These are phyloP conservation scores for Boletus albobrunnescens DNA, from an alignment of 1,284 basidiomycete species.

Conservation along the genomic window DNA sequence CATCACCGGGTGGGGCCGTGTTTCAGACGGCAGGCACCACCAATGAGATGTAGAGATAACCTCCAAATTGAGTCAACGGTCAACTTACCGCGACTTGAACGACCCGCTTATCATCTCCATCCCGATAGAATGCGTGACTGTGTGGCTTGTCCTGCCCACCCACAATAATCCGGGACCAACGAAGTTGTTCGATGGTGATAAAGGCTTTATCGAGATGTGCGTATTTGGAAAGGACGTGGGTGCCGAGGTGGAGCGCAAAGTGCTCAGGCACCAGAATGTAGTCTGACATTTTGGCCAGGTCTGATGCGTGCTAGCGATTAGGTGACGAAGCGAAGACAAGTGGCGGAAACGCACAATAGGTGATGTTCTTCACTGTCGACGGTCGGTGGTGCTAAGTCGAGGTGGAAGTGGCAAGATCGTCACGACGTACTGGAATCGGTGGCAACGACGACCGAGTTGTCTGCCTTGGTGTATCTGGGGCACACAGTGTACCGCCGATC, in stretches of 20 bases:
- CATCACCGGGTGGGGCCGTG: conserved; percentile 6
- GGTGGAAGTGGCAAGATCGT: background rate
- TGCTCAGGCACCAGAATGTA: conserved; percentile 79
- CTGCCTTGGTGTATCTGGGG: conserved; percentile 72
- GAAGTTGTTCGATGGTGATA: conserved; percentile 76
- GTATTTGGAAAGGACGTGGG: conserved; percentile 84
- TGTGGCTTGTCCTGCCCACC: conserved; percentile 52
- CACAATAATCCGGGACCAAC: conserved; percentile 81
- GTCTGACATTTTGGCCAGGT: conserved; percentile 84
- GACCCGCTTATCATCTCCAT: conserved; percentile 86
- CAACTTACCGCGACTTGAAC: conserved; percentile 59
- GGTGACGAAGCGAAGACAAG: background rate
- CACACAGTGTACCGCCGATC: too few relatives aligned
- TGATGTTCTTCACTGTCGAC: conserved; percentile 83
- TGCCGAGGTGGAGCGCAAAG: conserved; percentile 84
- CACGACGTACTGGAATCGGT: conserved; percentile 76
- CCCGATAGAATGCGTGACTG: conserved; percentile 80
- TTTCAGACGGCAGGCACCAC: conserved; percentile 8
- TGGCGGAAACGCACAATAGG: conserved; percentile 60
- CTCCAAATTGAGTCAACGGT: conserved; percentile 4
- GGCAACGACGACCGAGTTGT: conserved; percentile 81
- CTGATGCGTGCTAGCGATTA: conserved; percentile 36
- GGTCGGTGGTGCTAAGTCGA: background rate
- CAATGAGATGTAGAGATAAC: background rate
- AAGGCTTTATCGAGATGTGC: conserved; percentile 73